A percentile compares a stretch with the other conserved stretches of the same genome.
Evolutionary conservation across 2,329 filamentous ascomycete genomes (phyloP).

Genomic region (Talaromyces sp.): DNA sequence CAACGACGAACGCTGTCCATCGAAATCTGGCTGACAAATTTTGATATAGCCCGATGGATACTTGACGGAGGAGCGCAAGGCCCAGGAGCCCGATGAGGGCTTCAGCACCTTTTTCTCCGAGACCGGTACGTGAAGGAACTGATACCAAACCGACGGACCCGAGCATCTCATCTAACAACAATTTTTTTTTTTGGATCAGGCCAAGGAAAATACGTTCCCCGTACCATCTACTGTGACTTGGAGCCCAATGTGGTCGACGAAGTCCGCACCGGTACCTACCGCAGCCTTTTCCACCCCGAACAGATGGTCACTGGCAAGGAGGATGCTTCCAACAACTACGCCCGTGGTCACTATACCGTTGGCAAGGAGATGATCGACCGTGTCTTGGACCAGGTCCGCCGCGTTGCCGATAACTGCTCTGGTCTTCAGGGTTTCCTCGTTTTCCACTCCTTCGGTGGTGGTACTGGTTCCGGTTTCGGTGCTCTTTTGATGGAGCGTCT

Average conservation of each 20-base stretch:
- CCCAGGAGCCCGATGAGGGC: conserved; percentile 84
- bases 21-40: conserved; percentile 21
- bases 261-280: conserved; percentile 95
- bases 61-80: conserved; percentile 97
- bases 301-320: conserved; percentile 99
- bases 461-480: conserved; percentile 97
- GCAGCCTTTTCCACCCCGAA: conserved; percentile 96
- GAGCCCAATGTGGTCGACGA: conserved; percentile 99
- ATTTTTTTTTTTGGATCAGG: conserved; percentile 50
- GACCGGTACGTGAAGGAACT: conserved; percentile 66
- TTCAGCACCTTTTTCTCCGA: conserved; percentile 99
- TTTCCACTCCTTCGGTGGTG: conserved; percentile 99
- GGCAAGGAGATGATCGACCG: conserved; percentile 99
- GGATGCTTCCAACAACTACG: conserved; percentile 99
- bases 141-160: conserved; percentile 11
- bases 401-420: conserved; percentile 95
- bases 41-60: conserved; percentile 81
- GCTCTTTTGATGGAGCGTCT: conserved; percentile 98
- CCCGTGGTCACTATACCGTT: conserved; percentile 98
- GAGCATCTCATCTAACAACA: conserved; percentile 16
- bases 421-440: conserved; percentile 98
- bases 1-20: conserved; percentile 17
- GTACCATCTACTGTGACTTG: conserved; percentile 99
- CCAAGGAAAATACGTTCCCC: conserved; percentile 97
- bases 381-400: conserved; percentile 95